Base-by-base conservation (phyloP, 2,329 filamentous ascomycete genomes). In the Penicillium sp. region DNA sequence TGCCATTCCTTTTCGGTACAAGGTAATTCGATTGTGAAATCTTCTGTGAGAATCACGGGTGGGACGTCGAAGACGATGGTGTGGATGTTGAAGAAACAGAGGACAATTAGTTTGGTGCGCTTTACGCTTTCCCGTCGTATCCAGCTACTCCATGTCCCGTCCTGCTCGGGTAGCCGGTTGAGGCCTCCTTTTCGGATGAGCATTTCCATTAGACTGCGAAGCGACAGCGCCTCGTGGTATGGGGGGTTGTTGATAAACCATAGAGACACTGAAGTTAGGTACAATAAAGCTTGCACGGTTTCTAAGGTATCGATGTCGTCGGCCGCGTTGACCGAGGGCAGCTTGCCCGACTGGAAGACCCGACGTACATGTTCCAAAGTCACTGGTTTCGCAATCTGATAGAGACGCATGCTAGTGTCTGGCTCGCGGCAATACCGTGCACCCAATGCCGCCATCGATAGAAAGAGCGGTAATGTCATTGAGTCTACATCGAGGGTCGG, bases 21-120 rank as follows among this genome's bases (percentile, higher is more conserved):
- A 1, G 69, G 69, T 5, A 72, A 53, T n/a, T 71, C 68, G 25
- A 72, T 35, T 0, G 61, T 57, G 14, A 71, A 45, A 28, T 72
- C 70, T 45, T 72, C 70, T 0, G 68, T 67, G 8, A 72, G 56
- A 8, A 72, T 65, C 46, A 70, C 57, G 0, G 69, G 67, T 1
- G 69, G 66, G 2, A 72, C 51, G 35, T 72, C 69, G 14, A 72
- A 72, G 2, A 72, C 68, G n/a, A 72, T 71, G 4, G 69, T 72
- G 30, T 69, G 69, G 14, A 72, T 69, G n/a, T 69, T 70, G 28
- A 71, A 66, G 53, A 67, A 77, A 61, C 58, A 74, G 38, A 69
- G 68, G 0, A 69, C 65, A n/a, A 72, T 70, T 6, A 72, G 49
- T 25, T 66, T 71, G 10, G 68, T 70, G 9, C 69, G 61, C 45